These are phyloP conservation scores for Dorcoceras hygrometricum DNA, from an alignment of 257 asterid species.

Conservation along the genomic window DNA sequence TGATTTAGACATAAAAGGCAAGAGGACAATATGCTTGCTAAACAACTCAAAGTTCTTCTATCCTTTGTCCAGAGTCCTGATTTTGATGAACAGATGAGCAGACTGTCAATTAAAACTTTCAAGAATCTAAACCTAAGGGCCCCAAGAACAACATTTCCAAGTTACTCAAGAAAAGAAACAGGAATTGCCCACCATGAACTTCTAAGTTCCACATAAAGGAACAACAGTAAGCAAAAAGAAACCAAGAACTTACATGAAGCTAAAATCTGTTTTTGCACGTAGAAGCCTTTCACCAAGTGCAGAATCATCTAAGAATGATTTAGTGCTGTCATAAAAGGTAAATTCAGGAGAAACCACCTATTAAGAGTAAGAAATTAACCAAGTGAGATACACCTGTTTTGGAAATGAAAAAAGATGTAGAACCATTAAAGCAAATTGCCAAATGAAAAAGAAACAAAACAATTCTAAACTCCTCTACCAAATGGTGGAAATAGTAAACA, in stretches of 20 bases:
- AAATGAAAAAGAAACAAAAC: not conserved
- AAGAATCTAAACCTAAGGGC: too few relatives aligned
- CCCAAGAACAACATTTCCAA: constrained; percentile 7
- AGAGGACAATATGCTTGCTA: too few relatives aligned
- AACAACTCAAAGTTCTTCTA: too few relatives aligned
- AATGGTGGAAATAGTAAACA: not conserved
- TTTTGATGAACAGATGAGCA: too few relatives aligned
- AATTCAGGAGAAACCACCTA: constrained; percentile 98
- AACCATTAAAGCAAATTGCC: constrained; percentile 15
- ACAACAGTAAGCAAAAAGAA: constrained; percentile 16
- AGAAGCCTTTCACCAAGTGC: constrained; percentile 89
- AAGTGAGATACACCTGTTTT: constrained; percentile 19
- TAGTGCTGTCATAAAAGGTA: constrained; percentile 89
- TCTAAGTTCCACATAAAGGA: constrained; percentile 4
- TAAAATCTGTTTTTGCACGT: constrained; percentile 93
- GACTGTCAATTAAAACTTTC: too few relatives aligned
- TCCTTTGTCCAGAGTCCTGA: too few relatives aligned
- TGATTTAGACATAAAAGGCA: too few relatives aligned
- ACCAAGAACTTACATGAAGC: constrained; percentile 76
- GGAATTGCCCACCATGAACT: constrained; percentile 11
- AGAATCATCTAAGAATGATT: constrained; percentile 83
- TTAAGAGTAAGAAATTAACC: constrained; percentile 29
- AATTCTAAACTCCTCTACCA: constrained; percentile 9
- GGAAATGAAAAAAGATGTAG: constrained; percentile 6
- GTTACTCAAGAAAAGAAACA: not conserved